Conservation (phyloP, 1,284 basidiomycete species). For the Cerrena zonata region DNA sequence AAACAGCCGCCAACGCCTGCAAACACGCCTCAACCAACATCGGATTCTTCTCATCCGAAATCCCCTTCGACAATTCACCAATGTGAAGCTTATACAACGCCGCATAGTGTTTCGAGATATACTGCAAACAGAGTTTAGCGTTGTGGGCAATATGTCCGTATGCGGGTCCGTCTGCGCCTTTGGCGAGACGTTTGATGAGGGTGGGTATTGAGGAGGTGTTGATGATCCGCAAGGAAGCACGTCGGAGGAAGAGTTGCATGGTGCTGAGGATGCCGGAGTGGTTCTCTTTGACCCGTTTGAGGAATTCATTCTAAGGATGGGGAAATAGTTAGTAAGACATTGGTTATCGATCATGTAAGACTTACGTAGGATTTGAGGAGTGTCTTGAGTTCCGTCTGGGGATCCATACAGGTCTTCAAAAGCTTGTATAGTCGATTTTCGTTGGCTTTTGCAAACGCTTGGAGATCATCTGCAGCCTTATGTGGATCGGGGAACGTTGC, state of each 20-base stretch:
- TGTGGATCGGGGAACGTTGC: slow-evolving; percentile 63
- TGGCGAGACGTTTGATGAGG: slow-evolving; percentile 64
- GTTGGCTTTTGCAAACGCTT: slow-evolving; percentile 81
- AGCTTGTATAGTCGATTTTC: slow-evolving; percentile 83
- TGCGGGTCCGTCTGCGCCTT: slow-evolving; percentile 30
- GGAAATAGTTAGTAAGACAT: slow-evolving; percentile 1
- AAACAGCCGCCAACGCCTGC: slow-evolving; percentile 69
- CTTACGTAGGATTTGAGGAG: slow-evolving; percentile 74
- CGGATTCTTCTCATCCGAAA: slow-evolving; percentile 60
- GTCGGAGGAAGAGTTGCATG: slow-evolving; percentile 69
- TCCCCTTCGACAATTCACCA: slow-evolving; percentile 65
- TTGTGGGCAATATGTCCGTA: slow-evolving; percentile 35
- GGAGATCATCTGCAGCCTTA: slow-evolving; percentile 75
- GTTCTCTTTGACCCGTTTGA: slow-evolving; percentile 69
- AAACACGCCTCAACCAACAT: slow-evolving; percentile 63
- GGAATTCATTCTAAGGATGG: slow-evolving; percentile 61
- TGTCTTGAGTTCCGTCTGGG: slow-evolving; percentile 76
- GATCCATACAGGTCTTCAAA: slow-evolving; percentile 75
- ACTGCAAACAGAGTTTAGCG: slow-evolving; percentile 48
- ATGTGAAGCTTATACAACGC: slow-evolving; percentile 71
- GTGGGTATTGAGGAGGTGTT: slow-evolving; percentile 84
- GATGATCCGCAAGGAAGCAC: slow-evolving; percentile 67
- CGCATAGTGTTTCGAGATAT: slow-evolving; percentile 76
- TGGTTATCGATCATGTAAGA: slow-evolving; percentile 6
- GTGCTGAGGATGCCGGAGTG: slow-evolving; percentile 61